Conservation (phyloP, 2,329 filamentous ascomycete species). For the Aspergillus pseudoterreus region DNA sequence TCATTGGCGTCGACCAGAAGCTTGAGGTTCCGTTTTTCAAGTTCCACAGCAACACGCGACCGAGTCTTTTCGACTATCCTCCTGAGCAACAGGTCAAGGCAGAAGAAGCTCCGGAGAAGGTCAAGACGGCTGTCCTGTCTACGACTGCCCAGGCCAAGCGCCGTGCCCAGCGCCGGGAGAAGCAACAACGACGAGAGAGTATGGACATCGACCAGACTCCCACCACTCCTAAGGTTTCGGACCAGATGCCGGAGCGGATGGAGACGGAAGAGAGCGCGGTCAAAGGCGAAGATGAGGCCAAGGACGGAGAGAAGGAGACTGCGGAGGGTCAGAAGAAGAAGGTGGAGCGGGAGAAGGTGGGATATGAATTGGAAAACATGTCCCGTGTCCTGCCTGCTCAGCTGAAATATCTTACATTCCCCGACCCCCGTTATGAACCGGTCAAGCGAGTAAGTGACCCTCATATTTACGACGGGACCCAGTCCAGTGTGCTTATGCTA, state of each 20-base stretch:
- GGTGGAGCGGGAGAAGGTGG: conserved; percentile 90
- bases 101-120: conserved; percentile 87
- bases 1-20: conserved; percentile 92
- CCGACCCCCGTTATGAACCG: conserved; percentile 84
- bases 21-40: conserved; percentile 92
- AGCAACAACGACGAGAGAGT: conserved; percentile 81
- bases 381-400: conserved; percentile 87
- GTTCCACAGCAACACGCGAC: conserved; percentile 90
- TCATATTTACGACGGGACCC: not conserved
- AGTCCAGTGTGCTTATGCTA: conserved; percentile 31
- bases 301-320: conserved; percentile 59
- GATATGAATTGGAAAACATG: conserved; percentile 96
- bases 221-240: conserved; percentile 64
- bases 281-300: conserved; percentile 62
- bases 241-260: conserved; percentile 75
- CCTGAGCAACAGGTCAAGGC: conserved; percentile 94
- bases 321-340: conserved; percentile 74
- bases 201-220: conserved; percentile 89
- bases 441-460: conserved; percentile 71
- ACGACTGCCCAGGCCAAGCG: conserved; percentile 97
- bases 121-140: conserved; percentile 91
- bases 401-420: conserved; percentile 93
- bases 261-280: conserved; percentile 56
- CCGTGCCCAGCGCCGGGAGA: conserved; percentile 89
- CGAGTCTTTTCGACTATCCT: conserved; percentile 95